Base-by-base conservation (phyloP, 108 stramenopile species). In the Cyclotella cryptica region DNA sequence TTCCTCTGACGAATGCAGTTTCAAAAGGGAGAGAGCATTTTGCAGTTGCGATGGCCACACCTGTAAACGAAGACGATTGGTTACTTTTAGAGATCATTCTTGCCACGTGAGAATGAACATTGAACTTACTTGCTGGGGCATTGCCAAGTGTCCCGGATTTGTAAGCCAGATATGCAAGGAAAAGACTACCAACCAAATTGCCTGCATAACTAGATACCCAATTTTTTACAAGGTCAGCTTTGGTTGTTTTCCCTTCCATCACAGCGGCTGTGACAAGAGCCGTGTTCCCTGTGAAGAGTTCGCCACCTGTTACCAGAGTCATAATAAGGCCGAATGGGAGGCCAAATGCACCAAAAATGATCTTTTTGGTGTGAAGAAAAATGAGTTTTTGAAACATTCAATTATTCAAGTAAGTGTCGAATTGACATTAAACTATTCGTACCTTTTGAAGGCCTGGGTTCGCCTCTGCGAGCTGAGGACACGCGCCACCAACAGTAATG, bases 391-490 rank as follows among this genome's bases (percentile, higher is more conserved):
- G n/a, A 3, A 6, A 22, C 4, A 3, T 22, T 24, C 55, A 12
- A 21, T 3, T 12, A 8, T 57, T 12, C 8, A 24, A 24, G 19
- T 12, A 57, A 35, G 4, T 57, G 8, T 57, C 24, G 55, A 12
- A 57, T 57, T 24, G 24, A 57, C 4, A 24, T 22, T 4, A 24
- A 12, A 2, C n/a, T 24, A 57, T 24, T 67, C 83, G n/a, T 61
- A 88, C 87, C 86, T 94, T 94, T 64, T 92, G 91, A 45, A 94
- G 81, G 45, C 96, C 96, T 61, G 96, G 96, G 72, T 96, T 96
- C 44, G 83, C 60, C n/a, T 87, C 87, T 18, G 91, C 92, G 60
- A 96, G 80, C 27, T 88, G 91, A 2, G 93, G 92, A 69, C 92
- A 93, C 29, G 91, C 90, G 53, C 93, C 96, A 26, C 93, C 93